phyloP scores from a whole-genome alignment of 495 filamentous ascomycete species.

The Penicillium taxi region DNA sequence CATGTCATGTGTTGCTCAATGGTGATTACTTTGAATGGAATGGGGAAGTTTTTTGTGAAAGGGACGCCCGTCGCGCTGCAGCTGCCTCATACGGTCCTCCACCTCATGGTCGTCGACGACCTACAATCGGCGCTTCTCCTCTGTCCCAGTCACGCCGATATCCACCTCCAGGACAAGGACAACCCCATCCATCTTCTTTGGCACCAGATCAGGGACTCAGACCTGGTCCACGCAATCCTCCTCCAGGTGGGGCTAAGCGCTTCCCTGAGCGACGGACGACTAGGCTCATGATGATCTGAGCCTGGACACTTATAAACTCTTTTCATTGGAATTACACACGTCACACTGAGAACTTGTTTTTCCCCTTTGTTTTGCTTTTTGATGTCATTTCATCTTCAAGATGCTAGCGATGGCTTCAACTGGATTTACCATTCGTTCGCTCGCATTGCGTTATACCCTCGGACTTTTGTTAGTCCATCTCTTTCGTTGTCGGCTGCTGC shows the following conservation, averaged over 20 bases:
- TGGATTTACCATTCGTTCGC: too few relatives aligned
- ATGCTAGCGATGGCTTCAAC: too few relatives aligned
- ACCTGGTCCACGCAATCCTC: conserved; percentile 20
- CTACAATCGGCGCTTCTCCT: conserved; percentile 15
- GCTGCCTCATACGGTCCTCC: conserved; percentile 29
- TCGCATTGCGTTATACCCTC: too few relatives aligned
- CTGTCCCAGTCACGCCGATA: conserved; percentile 16
- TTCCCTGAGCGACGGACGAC: conserved; percentile 73
- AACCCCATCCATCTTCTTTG: conserved; percentile 21
- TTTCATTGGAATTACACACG: too few relatives aligned
- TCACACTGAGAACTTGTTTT: too few relatives aligned
- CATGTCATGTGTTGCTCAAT: conserved; percentile 44
- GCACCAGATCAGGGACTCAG: conserved; percentile 25
- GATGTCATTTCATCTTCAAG: too few relatives aligned
- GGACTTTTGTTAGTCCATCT: too few relatives aligned
- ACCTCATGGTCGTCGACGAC: conserved; percentile 22
- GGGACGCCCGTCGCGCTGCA: conserved; percentile 64
- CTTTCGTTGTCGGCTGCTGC: too few relatives aligned
- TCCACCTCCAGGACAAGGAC: conserved; percentile 10
- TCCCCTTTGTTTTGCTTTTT: conserved; percentile 3
- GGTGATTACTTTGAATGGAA: conserved; percentile 68
- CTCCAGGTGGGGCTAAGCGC: conserved; percentile 29
- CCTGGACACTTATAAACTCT: neutral
- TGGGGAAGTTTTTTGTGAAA: conserved; percentile 68
- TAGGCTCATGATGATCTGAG: conserved; percentile 78